Evolutionary conservation across 2,329 filamentous ascomycete genomes (phyloP).

Genomic region (Sporothrix inflata): DNA sequence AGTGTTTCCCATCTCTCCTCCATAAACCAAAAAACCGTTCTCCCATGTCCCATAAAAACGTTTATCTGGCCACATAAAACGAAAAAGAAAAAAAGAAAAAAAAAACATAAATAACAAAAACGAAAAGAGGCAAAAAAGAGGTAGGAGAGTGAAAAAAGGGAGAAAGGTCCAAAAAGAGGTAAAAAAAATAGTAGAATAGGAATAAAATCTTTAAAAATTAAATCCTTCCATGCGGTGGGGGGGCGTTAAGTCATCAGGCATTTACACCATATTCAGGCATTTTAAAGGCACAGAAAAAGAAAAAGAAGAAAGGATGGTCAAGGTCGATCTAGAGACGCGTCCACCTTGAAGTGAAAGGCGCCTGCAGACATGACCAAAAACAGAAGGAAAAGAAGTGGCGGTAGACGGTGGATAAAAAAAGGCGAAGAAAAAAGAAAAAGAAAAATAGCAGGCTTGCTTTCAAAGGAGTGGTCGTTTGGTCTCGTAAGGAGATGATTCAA

Average conservation of each 20-base stretch:
- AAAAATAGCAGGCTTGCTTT: slow-evolving; percentile 28
- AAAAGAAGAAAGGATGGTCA: slow-evolving; percentile 1
- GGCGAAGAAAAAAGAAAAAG: slow-evolving; percentile 13
- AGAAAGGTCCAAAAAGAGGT: not conserved
- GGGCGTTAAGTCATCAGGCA: slow-evolving; percentile 36
- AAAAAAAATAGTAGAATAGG: slow-evolving; percentile 18
- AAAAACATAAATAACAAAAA: not conserved
- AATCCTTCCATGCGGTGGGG: slow-evolving; percentile 35
- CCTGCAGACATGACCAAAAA: not conserved
- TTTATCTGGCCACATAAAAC: slow-evolving; percentile 27
- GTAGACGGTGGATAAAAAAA: not conserved
- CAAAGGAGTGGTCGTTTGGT: slow-evolving; percentile 31
- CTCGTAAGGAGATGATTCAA: slow-evolving; percentile 27
- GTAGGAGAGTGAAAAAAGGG: slow-evolving; percentile 1
- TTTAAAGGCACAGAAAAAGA: slow-evolving; percentile 28
- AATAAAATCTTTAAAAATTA: slow-evolving; percentile 34
- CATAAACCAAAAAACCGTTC: slow-evolving; percentile 15
- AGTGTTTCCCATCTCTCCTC: not conserved
- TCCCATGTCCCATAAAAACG: slow-evolving; percentile 26
- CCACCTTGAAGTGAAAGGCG: not conserved
- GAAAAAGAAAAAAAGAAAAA: not conserved
- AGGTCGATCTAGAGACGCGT: not conserved
- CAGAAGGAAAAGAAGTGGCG: not conserved
- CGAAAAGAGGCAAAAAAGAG: not conserved
- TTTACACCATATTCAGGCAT: slow-evolving; percentile 36